Evolutionary conservation across 2,329 filamentous ascomycete species (phyloP).

Genomic region (Talaromyces piceae): DNA sequence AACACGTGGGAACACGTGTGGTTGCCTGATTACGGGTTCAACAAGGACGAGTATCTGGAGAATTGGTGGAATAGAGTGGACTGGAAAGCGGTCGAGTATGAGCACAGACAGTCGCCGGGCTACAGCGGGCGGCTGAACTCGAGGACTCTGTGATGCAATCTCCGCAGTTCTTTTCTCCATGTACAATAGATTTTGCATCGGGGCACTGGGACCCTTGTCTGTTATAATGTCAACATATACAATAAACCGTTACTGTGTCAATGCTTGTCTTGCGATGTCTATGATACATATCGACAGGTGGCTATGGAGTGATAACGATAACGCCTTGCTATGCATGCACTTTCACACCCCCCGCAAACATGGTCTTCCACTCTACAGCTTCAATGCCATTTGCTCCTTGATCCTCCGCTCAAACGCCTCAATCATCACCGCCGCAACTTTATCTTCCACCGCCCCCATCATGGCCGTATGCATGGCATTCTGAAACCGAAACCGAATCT

Average conservation of each 20-base stretch:
- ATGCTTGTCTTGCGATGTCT: constrained; percentile 11
- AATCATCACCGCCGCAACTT: constrained; percentile 82
- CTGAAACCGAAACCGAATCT: constrained; percentile 73
- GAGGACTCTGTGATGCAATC: constrained; percentile 5
- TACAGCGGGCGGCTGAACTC: constrained; percentile 4
- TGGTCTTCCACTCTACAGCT: neutral
- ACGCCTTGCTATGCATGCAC: too few species aligned
- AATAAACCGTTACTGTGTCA: neutral
- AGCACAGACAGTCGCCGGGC: constrained; percentile 28
- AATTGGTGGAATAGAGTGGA: constrained; percentile 84
- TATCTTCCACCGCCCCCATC: constrained; percentile 72
- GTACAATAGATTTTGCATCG: constrained; percentile 12
- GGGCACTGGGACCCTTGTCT: constrained; percentile 6
- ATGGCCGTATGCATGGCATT: constrained; percentile 83
- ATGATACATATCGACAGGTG: too few species aligned
- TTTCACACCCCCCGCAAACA: too few species aligned
- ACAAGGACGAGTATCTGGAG: constrained; percentile 66
- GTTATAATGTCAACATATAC: neutral
- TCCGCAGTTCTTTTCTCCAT: constrained; percentile 12
- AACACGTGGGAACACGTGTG: constrained; percentile 97
- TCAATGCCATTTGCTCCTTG: constrained; percentile 35
- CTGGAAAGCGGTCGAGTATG: constrained; percentile 64
- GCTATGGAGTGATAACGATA: too few species aligned
- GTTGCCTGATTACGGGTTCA: constrained; percentile 70
- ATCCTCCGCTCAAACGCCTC: constrained; percentile 85